Conservation (phyloP, 108 stramenopile species). For the Pelagomonas calceolata region DNA sequence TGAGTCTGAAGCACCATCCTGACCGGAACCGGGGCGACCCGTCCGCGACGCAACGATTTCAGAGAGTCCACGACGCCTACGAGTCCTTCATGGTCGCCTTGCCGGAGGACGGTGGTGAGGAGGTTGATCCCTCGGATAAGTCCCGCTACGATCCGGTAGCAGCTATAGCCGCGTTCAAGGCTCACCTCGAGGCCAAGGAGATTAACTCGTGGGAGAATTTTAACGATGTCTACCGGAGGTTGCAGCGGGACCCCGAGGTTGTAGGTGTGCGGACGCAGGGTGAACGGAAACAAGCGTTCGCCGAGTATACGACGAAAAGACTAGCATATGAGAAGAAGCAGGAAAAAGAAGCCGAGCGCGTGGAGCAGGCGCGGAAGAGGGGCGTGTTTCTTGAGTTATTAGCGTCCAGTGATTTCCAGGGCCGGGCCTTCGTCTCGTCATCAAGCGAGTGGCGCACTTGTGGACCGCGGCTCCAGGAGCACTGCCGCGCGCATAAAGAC, state of each 20-base stretch:
- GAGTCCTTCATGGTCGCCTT: neutral
- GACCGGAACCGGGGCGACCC: neutral
- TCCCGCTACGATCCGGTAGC: neutral
- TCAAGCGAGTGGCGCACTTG: neutral
- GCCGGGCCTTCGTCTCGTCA: too few species aligned
- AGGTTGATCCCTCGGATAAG: neutral
- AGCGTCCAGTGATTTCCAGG: too few species aligned
- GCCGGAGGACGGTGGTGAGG: neutral
- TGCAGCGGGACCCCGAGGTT: neutral
- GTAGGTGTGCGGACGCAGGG: neutral
- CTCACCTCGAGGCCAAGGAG: neutral
- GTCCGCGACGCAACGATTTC: neutral
- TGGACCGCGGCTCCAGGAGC: neutral
- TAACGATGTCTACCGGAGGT: neutral
- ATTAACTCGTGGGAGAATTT: neutral
- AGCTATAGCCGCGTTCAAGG: neutral
- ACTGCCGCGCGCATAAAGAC: neutral
- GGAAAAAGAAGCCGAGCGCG: neutral
- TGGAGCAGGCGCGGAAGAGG: neutral
- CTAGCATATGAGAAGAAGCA: neutral
- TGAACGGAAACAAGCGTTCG: neutral
- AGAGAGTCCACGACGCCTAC: neutral
- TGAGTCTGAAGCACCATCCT: neutral
- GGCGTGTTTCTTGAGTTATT: neutral
- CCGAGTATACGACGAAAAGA: neutral